Evolutionary conservation across 139 green algal species (phyloP), one percentile per base, ranked within the genome.

Genomic region (Auxenochlorella pyrenoidosa): DNA sequence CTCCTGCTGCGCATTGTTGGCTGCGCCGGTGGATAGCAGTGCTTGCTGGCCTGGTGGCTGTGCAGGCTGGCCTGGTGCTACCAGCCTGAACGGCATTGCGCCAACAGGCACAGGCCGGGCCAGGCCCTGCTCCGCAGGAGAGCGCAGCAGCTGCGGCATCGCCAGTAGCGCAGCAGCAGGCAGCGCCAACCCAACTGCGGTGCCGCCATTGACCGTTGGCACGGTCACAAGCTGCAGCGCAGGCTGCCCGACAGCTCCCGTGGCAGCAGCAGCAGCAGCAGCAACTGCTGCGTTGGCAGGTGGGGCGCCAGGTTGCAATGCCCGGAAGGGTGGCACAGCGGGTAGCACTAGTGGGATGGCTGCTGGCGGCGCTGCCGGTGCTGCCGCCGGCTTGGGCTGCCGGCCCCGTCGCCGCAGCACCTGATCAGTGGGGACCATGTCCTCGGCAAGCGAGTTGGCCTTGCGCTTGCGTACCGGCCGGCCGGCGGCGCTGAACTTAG

Each of bases 381-480:
- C 4, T 15, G 30, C 24, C 5, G 66, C 65, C 6, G 54, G 54
- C 40, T 66, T 26, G 80, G 43, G 13, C 32, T 44, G 68, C 47
- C 47, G 54, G 10, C 43, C 40, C 30, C 24, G 26, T 1, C 70
- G 84, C 30, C 73, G 73, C 28, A 63, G 26, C 21, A 83, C 51
- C 38, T 47, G 38, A 68, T 83, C 84, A 2, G 73, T 51, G 24
- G 84, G 40, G 0, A 83, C 36, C 84, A 88, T 83, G 58, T 88
- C 84, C 15, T 88, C 73, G 5, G 70, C 84, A 54, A 82, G 36
- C 22, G 32, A 30, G n/a, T 58, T 43, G 1, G 54, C 40, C 54
- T 83, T 83, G 26, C 73, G 84, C 84, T 88, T 88, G 54, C 84
- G 84, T 73, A 36, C 16, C 26, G 73, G 84, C 40, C 73, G 54